Conservation (phyloP, 192 early-diverging fungal species). For the Dimargaris verticillata region DNA sequence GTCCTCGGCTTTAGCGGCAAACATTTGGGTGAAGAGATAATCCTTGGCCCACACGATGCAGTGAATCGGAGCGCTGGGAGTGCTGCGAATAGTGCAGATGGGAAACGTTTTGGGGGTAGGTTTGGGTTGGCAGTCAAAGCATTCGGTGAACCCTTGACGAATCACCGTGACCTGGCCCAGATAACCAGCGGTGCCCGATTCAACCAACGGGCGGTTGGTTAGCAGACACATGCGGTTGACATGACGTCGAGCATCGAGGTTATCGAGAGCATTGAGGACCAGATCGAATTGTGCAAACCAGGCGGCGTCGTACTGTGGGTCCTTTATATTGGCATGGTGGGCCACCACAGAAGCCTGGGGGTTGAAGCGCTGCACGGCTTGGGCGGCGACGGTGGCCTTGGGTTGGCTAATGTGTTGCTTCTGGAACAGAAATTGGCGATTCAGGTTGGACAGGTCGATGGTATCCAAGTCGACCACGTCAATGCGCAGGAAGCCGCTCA, state of each 20-base stretch:
- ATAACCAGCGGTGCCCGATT: constrained; percentile 93
- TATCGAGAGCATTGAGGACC: constrained; percentile 93
- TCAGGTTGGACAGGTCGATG: constrained; percentile 95
- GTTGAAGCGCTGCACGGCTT: constrained; percentile 75
- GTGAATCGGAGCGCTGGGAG: constrained; percentile 86
- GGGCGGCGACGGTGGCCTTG: constrained; percentile 76
- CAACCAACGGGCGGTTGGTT: constrained; percentile 78
- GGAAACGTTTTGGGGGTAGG: constrained; percentile 75
- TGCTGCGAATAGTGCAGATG: constrained; percentile 94
- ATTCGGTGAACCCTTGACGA: constrained; percentile 61
- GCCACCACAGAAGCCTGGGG: constrained; percentile 50
- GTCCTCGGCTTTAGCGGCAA: constrained; percentile 47
- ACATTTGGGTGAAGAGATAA: constrained; percentile 70
- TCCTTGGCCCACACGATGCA: constrained; percentile 99
- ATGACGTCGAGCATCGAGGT: constrained; percentile 80
- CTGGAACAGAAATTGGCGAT: constrained; percentile 99
- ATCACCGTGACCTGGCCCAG: constrained; percentile 82
- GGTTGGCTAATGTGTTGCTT: constrained; percentile 79
- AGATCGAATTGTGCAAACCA: constrained; percentile 84
- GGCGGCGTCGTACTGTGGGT: constrained; percentile 58
- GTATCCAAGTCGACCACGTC: constrained; percentile 91
- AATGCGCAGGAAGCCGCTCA: constrained; percentile 73
- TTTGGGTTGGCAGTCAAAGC: constrained; percentile 88
- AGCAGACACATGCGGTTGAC: constrained; percentile 94
- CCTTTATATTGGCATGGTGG: constrained; percentile 79